phyloP scores from a whole-genome alignment of 306 rosid species.

The Crataegus laevigata region DNA sequence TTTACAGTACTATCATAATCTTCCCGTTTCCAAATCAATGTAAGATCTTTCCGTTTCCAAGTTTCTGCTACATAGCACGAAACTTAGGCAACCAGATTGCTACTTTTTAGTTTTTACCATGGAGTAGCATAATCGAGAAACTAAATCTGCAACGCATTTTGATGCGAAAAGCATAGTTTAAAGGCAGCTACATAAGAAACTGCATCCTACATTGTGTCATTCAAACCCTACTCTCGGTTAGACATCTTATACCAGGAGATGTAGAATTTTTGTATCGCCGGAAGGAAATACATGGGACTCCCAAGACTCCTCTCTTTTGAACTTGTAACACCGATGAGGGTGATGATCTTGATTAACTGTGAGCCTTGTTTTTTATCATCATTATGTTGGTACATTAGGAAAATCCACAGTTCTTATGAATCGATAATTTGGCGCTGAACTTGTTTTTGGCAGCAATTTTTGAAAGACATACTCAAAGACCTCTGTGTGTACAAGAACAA shows the following conservation, averaged over 20 bases:
- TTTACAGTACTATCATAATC: neutral
- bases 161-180: neutral
- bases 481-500: conserved; percentile 84
- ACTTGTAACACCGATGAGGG: neutral
- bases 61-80: neutral
- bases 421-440: neutral
- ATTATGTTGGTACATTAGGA: neutral
- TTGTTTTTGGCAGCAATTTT: conserved; percentile 67
- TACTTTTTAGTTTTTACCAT: neutral
- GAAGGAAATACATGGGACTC: neutral
- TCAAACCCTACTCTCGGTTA: neutral
- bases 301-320: neutral
- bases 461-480: conserved; percentile 84
- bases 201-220: neutral
- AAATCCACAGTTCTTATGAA: neutral
- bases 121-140: neutral
- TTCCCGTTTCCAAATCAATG: neutral
- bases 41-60: neutral
- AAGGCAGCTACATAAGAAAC: neutral
- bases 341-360: neutral
- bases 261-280: neutral
- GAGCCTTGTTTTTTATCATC: neutral
- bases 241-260: neutral
- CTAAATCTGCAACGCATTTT: neutral
- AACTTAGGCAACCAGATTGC: neutral